phyloP scores from a whole-genome alignment of 2,329 filamentous ascomycete species.

The Cryphonectria nitschkei region DNA sequence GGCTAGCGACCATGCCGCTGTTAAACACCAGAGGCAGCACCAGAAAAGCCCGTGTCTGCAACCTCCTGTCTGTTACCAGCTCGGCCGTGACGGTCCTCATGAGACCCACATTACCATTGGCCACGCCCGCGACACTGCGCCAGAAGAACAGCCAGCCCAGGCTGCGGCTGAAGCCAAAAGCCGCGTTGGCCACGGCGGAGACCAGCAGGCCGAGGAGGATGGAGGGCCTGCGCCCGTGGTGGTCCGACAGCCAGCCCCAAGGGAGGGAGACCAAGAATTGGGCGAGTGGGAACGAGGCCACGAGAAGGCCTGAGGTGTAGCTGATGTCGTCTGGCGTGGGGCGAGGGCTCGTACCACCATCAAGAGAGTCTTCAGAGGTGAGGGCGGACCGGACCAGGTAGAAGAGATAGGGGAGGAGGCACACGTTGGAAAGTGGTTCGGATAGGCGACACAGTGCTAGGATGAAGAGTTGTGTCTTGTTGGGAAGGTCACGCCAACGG shows the following conservation, averaged over 20 bases:
- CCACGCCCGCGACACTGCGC: slow-evolving; percentile 37
- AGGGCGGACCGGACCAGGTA: slow-evolving; percentile 72
- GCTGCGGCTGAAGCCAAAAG: slow-evolving; percentile 69
- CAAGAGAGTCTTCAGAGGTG: slow-evolving; percentile 8
- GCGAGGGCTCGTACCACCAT: not conserved
- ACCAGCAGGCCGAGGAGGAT: slow-evolving; percentile 64
- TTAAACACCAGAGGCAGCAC: slow-evolving; percentile 69
- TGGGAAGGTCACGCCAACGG: slow-evolving; percentile 42
- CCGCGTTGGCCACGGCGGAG: slow-evolving; percentile 63
- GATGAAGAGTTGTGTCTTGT: slow-evolving; percentile 43
- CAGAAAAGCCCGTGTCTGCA: slow-evolving; percentile 36
- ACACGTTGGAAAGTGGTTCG: slow-evolving; percentile 70
- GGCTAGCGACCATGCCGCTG: slow-evolving; percentile 45
- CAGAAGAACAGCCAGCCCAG: slow-evolving; percentile 56
- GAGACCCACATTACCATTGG: slow-evolving; percentile 76
- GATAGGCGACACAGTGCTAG: slow-evolving; percentile 47
- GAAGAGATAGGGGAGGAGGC: slow-evolving; percentile 70
- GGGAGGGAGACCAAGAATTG: slow-evolving; percentile 72
- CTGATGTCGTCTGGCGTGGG: slow-evolving; percentile 51
- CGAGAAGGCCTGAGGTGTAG: slow-evolving; percentile 69
- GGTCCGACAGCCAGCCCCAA: slow-evolving; percentile 62
- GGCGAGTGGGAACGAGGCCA: slow-evolving; percentile 68
- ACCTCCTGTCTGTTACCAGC: slow-evolving; percentile 72
- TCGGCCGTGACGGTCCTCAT: slow-evolving; percentile 77
- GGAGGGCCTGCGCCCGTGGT: slow-evolving; percentile 62